phyloP scores from a whole-genome alignment of 2,329 filamentous ascomycete genomes.

The Fusarium sarcochroum region DNA sequence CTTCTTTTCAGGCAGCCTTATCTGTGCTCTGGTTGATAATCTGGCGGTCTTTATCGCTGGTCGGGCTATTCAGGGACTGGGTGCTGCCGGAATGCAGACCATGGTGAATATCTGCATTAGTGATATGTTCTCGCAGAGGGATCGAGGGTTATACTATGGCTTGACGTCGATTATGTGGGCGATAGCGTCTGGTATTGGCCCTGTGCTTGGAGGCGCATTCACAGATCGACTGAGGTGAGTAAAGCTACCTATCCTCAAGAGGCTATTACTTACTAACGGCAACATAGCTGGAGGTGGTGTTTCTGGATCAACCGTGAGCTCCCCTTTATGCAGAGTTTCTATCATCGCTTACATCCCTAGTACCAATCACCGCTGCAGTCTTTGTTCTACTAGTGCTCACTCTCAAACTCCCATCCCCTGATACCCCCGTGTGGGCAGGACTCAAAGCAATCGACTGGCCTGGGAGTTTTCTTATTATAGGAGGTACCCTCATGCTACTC shows the following conservation, averaged over 20 bases:
- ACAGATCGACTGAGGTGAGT: constrained; percentile 69
- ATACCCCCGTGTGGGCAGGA: constrained; percentile 72
- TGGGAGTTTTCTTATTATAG: constrained; percentile 74
- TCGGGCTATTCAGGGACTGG: constrained; percentile 66
- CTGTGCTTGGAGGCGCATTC: constrained; percentile 74
- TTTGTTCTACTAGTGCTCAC: constrained; percentile 73
- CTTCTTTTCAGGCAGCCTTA: constrained; percentile 66
- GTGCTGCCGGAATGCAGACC: constrained; percentile 65
- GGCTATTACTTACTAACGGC: background rate
- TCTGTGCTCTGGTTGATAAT: constrained; percentile 62
- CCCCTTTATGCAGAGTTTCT: accelerated
- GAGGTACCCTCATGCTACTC: constrained; percentile 77
- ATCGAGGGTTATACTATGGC: constrained; percentile 67
- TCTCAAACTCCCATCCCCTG: constrained; percentile 76
- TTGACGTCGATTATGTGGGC: constrained; percentile 78
- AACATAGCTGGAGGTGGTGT: constrained; percentile 60
- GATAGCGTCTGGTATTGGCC: constrained; percentile 74
- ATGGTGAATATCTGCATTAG: constrained; percentile 68
- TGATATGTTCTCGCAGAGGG: constrained; percentile 63
- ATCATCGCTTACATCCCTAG: constrained; percentile 31
- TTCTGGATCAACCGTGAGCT: constrained; percentile 66
- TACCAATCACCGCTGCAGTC: constrained; percentile 67
- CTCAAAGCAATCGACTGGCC: constrained; percentile 72
- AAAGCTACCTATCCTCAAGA: accelerated
- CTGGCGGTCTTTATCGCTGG: constrained; percentile 58